These are phyloP conservation scores for Metschnikowia orientalis DNA, from an alignment of 805 yeast genomes.

Conservation along the genomic window DNA sequence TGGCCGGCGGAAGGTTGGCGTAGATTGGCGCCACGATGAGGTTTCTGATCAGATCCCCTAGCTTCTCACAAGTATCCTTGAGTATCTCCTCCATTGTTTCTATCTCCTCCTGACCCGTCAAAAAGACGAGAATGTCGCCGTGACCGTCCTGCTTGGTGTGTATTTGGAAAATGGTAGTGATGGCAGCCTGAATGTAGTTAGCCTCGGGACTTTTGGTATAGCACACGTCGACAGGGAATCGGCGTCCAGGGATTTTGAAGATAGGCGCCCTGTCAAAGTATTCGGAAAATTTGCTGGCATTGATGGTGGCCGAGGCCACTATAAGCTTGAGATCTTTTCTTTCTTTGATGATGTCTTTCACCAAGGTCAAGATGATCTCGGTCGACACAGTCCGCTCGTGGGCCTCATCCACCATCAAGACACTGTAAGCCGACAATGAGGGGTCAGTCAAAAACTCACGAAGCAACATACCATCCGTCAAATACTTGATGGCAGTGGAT, in stretches of 20 bases:
- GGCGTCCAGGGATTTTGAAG: slow-evolving; percentile 84
- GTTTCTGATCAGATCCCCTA: slow-evolving; percentile 58
- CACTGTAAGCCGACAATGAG: slow-evolving; percentile 62
- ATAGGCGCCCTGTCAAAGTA: slow-evolving; percentile 84
- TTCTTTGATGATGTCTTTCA: slow-evolving; percentile 61
- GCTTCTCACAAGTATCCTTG: slow-evolving; percentile 55
- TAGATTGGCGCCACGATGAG: slow-evolving; percentile 81
- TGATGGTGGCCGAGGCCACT: slow-evolving; percentile 92
- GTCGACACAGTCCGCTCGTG: slow-evolving; percentile 95
- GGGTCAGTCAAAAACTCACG: slow-evolving; percentile 82
- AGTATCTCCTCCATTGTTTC: slow-evolving; percentile 74
- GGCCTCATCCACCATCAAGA: slow-evolving; percentile 93
- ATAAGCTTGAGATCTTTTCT: slow-evolving; percentile 71
- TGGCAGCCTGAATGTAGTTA: slow-evolving; percentile 84
- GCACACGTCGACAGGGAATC: slow-evolving; percentile 85
- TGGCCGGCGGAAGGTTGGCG: slow-evolving; percentile 83
- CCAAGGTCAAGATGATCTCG: slow-evolving; percentile 71
- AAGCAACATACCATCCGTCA: slow-evolving; percentile 94
- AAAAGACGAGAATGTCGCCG: slow-evolving; percentile 85
- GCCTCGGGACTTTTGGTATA: slow-evolving; percentile 87
- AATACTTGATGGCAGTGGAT: slow-evolving; percentile 72
- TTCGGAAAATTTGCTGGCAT: slow-evolving; percentile 78
- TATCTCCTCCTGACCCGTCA: slow-evolving; percentile 96
- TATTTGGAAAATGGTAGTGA: slow-evolving; percentile 82
- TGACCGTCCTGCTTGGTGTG: slow-evolving; percentile 61